Percentiles rank a stretch among this genome's conserved stretches.
Evolutionary conservation across 2,329 filamentous ascomycete genomes (phyloP).

Genomic region (Pestalotiopsis sp.): DNA sequence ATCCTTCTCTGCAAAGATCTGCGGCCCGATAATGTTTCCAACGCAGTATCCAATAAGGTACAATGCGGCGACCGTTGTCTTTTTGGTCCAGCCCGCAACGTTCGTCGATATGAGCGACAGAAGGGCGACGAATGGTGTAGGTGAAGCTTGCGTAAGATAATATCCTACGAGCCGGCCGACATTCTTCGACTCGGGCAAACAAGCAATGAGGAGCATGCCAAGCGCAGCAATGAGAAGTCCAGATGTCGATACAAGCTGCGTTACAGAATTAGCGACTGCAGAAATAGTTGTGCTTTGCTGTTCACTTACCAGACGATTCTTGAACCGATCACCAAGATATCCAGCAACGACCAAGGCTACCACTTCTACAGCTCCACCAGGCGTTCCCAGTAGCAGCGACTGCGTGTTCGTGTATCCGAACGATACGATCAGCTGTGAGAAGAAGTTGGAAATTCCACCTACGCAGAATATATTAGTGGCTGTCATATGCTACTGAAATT

Average conservation of each 20-base stretch:
- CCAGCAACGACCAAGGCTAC: slow-evolving; percentile 52
- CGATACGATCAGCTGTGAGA: slow-evolving; percentile 43
- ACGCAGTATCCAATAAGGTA: slow-evolving; percentile 54
- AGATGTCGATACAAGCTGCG: slow-evolving; percentile 49
- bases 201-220: slow-evolving; percentile 67
- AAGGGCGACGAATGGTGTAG: slow-evolving; percentile 66
- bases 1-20: slow-evolving; percentile 54
- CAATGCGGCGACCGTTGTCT: slow-evolving; percentile 59
- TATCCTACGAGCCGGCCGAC: slow-evolving; percentile 64
- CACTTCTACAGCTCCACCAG: slow-evolving; percentile 67
- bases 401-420: slow-evolving; percentile 68
- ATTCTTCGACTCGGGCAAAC: slow-evolving; percentile 59
- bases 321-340: slow-evolving; percentile 57
- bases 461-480: not conserved
- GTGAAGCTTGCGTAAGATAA: slow-evolving; percentile 63
- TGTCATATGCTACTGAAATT: not conserved
- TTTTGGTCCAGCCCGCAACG: slow-evolving; percentile 59
- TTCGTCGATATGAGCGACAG: slow-evolving; percentile 67
- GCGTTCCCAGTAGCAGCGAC: slow-evolving; percentile 66
- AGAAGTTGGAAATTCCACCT: slow-evolving; percentile 39
- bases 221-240: slow-evolving; percentile 57
- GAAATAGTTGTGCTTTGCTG: slow-evolving; percentile 6
- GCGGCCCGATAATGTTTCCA: slow-evolving; percentile 58
- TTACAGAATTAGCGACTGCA: slow-evolving; percentile 9
- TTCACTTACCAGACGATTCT: slow-evolving; percentile 51